Conservation (phyloP, 345 rosid species). For the Erysimum cheiranthoides region DNA sequence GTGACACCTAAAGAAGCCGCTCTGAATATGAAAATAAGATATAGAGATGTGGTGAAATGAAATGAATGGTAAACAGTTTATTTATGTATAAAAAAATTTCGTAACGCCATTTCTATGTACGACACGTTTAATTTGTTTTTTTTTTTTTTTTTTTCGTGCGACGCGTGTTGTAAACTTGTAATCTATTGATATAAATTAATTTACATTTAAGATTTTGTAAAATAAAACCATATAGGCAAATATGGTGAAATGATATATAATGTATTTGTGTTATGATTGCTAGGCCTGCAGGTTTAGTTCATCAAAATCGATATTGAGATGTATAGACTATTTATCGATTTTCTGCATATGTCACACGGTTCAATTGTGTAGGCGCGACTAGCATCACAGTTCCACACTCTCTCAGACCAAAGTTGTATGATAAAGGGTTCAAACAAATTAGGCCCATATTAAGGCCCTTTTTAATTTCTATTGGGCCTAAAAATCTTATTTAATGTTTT, state of each 20-base stretch:
- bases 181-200: neutral
- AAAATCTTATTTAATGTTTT: neutral
- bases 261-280: no score
- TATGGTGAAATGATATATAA: neutral
- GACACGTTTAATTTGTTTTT: neutral
- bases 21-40: neutral
- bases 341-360: no score
- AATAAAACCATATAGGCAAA: neutral
- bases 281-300: no score
- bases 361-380: no score
- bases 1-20: neutral
- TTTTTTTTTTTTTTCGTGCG: neutral
- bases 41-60: neutral
- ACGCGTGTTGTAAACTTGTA: neutral
- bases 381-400: no score
- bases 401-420: no score
- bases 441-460: neutral
- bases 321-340: no score
- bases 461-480: neutral
- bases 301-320: no score
- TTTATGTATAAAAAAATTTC: no score
- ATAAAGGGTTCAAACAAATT: neutral
- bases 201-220: neutral
- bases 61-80: neutral
- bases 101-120: neutral